A percentile compares a stretch with the other conserved stretches of the same genome.
Evolutionary conservation across 176 grass and related monocot genomes (phyloP).

Genomic region (Ananas comosus): DNA sequence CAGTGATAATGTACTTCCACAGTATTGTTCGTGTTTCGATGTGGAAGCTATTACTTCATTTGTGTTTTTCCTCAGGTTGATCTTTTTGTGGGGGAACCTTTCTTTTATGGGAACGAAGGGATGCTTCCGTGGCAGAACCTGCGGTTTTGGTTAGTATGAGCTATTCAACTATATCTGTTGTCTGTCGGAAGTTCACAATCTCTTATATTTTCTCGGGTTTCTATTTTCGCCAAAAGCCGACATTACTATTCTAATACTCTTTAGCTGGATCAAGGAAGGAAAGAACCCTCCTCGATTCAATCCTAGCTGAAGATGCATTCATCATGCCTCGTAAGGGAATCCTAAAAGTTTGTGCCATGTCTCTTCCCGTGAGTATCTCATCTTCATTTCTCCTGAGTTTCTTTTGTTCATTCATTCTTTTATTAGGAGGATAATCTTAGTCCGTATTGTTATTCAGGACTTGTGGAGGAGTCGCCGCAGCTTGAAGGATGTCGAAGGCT

Average conservation of each 20-base stretch:
- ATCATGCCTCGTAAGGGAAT: slow-evolving; percentile 82
- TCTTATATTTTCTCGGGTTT: neutral
- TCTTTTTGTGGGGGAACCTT: slow-evolving; percentile 67
- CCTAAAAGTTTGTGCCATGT: slow-evolving; percentile 75
- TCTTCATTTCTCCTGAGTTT: neutral
- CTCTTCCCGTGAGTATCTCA: slow-evolving; percentile 66
- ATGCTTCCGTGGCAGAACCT: slow-evolving; percentile 92
- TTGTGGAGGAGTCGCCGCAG: slow-evolving; percentile 67
- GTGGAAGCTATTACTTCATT: neutral
- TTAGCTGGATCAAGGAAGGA: slow-evolving; percentile 52
- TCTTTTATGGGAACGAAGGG: slow-evolving; percentile 78
- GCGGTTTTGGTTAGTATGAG: slow-evolving; percentile 78
- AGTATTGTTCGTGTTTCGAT: no score
- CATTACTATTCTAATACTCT: slow-evolving; percentile 1
- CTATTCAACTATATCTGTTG: neutral
- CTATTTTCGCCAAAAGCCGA: neutral
- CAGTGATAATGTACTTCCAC: neutral
- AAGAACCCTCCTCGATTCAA: slow-evolving; percentile 53
- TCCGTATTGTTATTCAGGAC: slow-evolving; percentile 28
- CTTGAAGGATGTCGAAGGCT: slow-evolving; percentile 64
- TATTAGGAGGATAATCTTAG: neutral
- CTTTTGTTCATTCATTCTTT: slow-evolving; percentile 4
- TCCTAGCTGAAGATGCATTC: slow-evolving; percentile 53
- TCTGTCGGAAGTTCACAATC: neutral
- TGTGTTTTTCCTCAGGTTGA: slow-evolving; percentile 42